These are phyloP conservation scores for Nevesoporus exiguus DNA, from an alignment of 768 basidiomycete genomes.

Conservation along the genomic window DNA sequence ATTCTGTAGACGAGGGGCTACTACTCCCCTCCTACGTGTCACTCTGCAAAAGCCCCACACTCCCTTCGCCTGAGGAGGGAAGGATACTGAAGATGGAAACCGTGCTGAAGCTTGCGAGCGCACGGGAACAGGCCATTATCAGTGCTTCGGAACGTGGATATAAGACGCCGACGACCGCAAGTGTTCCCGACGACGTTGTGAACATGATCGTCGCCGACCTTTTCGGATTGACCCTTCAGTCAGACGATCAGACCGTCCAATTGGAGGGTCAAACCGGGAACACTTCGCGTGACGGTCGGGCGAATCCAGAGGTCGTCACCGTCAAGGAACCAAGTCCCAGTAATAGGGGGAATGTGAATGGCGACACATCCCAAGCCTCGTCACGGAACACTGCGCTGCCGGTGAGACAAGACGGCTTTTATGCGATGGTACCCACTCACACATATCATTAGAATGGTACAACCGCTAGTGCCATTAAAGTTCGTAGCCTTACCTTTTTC, in stretches of 20 bases:
- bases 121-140: conserved; percentile 45
- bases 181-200: conserved; percentile 26
- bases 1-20: conserved; percentile 44
- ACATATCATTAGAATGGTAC: too few species aligned
- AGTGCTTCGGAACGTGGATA: conserved; percentile 32
- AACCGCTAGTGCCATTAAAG: too few species aligned
- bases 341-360: neutral
- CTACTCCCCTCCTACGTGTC: conserved; percentile 51
- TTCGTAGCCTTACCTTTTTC: too few species aligned
- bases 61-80: conserved; percentile 54
- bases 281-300: neutral
- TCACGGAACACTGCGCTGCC: neutral
- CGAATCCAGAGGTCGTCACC: neutral
- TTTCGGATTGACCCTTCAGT: conserved; percentile 26
- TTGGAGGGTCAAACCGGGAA: conserved; percentile 6
- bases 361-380: neutral
- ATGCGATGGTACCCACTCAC: neutral
- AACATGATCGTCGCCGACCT: conserved; percentile 30
- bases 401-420: conserved; percentile 3
- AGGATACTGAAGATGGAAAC: conserved; percentile 55
- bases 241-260: conserved; percentile 1
- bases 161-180: conserved; percentile 26
- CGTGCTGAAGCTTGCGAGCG: conserved; percentile 46
- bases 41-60: conserved; percentile 48
- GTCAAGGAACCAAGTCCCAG: neutral